A percentile compares a stretch with the other conserved stretches of the same genome.
Evolutionary conservation across 2,329 filamentous ascomycete species (phyloP).

Genomic region (Trichoderma pleuroti): DNA sequence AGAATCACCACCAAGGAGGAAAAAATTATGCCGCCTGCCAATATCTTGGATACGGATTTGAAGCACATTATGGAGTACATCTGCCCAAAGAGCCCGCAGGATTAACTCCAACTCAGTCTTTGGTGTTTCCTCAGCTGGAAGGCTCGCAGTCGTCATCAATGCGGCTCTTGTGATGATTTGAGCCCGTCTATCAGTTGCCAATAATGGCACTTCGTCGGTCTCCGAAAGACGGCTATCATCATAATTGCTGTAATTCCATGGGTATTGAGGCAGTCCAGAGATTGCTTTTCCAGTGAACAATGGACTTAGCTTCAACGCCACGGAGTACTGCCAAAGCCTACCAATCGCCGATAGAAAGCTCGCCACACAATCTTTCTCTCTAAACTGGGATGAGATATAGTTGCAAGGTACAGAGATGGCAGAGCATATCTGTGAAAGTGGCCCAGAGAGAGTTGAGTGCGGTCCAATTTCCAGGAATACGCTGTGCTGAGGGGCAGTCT

Average conservation of each 20-base stretch:
- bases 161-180: neutral
- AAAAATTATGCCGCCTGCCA: constrained; percentile 16
- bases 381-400: neutral
- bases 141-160: neutral
- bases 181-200: neutral
- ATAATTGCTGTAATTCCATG: neutral
- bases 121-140: neutral
- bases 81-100: constrained; percentile 5
- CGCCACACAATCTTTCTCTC: neutral
- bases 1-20: constrained; percentile 11
- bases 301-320: neutral
- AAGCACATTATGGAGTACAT: constrained; percentile 1
- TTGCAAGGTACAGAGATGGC: neutral
- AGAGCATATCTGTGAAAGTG: constrained; percentile 21
- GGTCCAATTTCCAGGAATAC: constrained; percentile 27
- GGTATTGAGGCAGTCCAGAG: neutral
- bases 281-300: constrained; percentile 8
- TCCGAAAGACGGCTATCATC: neutral
- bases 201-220: neutral
- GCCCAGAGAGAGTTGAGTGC: constrained; percentile 22
- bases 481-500: neutral
- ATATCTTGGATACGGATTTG: constrained; percentile 9
- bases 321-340: constrained; percentile 1
- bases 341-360: constrained; percentile 7
- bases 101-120: neutral